These are phyloP conservation scores for Filobasidium wieringae DNA, from an alignment of 768 basidiomycete species.

Conservation along the genomic window DNA sequence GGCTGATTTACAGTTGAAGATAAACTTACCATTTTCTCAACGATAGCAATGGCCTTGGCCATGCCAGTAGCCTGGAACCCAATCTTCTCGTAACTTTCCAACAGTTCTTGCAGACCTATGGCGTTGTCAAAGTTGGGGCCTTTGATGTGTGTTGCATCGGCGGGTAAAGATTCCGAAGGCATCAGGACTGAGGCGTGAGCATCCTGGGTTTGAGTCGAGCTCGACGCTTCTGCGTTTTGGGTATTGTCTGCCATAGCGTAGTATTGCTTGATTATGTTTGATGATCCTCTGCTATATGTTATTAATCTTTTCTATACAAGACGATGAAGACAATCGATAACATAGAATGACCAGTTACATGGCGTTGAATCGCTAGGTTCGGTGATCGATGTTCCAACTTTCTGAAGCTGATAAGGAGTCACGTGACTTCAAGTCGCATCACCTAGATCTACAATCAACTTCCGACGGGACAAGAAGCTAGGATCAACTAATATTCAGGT, in stretches of 20 bases:
- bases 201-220: neutral
- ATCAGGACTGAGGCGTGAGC: conserved; percentile 33
- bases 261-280: neutral
- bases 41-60: conserved; percentile 73
- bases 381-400: neutral
- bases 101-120: conserved; percentile 54
- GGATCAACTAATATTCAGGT: neutral
- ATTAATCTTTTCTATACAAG: neutral
- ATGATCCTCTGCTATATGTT: neutral
- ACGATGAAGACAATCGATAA: neutral
- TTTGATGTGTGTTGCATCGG: conserved; percentile 45
- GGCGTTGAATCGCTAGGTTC: neutral
- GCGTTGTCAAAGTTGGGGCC: conserved; percentile 78
- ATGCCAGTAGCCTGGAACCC: conserved; percentile 97
- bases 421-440: neutral
- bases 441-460: neutral
- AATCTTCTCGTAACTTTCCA: conserved; percentile 72
- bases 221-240: neutral
- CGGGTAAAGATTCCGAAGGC: conserved; percentile 30
- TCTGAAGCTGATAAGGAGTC: neutral
- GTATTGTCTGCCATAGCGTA: neutral
- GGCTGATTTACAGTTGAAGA: neutral
- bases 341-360: neutral
- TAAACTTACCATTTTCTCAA: conserved; percentile 74
- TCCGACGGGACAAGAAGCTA: neutral